Conservation (phyloP, 352 stramenopile species). For the Aphanomyces cochlioides region DNA sequence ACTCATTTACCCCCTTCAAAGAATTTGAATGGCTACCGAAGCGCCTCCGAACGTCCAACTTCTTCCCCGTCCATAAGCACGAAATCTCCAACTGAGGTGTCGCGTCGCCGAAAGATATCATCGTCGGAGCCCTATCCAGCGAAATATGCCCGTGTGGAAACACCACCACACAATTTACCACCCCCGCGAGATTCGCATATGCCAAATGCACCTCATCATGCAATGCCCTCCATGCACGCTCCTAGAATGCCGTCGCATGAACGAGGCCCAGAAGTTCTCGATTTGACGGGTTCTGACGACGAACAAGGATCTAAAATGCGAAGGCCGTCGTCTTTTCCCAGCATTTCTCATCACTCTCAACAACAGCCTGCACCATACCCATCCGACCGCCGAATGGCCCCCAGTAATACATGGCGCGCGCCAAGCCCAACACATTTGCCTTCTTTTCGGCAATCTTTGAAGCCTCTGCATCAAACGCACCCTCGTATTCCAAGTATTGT, state of each 20-base stretch:
- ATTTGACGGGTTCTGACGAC: constrained; percentile 7
- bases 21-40: background rate
- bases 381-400: background rate
- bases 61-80: background rate
- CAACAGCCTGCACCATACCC: background rate
- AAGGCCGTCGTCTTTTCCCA: background rate
- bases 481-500: no score
- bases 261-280: background rate
- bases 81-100: background rate
- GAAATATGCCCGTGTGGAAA: background rate
- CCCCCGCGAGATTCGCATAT: background rate
- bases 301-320: constrained; percentile 1
- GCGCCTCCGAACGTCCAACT: background rate
- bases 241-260: background rate
- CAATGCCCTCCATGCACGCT: background rate
- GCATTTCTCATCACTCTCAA: background rate
- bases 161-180: background rate
- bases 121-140: background rate
- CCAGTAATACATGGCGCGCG: background rate
- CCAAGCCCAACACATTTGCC: no score
- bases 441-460: no score
- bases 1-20: background rate
- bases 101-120: background rate
- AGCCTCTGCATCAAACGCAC: no score
- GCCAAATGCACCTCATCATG: background rate